Evolutionary conservation across 495 filamentous ascomycete species (phyloP), one percentile per base, ranked within the genome.

Genomic region (Penicillium antarcticum): DNA sequence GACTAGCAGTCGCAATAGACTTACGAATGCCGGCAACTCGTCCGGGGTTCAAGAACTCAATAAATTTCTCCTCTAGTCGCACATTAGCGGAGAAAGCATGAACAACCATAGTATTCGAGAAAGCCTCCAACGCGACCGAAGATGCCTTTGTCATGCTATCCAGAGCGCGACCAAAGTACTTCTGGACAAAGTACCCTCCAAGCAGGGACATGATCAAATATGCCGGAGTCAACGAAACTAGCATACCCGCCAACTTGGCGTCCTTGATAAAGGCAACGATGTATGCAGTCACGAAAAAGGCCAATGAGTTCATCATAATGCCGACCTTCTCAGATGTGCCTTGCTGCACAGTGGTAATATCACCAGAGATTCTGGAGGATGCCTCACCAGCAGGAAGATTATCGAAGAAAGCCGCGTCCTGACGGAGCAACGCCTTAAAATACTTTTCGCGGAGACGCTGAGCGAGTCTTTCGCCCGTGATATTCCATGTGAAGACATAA

Each of bases 241-340:
- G 50, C 41, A 68, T 68, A 10, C 57, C 67, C 11, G 69, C 68
- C 2, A 74, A 51, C 29, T 53, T 56, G 21, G 67, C 57, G 40
- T 82, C 67, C 58, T 80, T 83, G 53, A 81, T 74, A 53, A 86
- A 86, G 10, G 81, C 80, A 6, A 86, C 78, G 21, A 84, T 69
- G 49, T 84, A 86, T 0, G 81, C 76, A 7, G 76, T 76, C n/a
- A 85, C 55, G 57, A 87, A 85, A 56, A 81, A 84, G 13, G 79
- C 73, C 3, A 82, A 45, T 36, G 73, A 78, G 33, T 74, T 68
- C 42, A 86, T 64, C 40, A 72, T 75, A 0, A 85, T 72, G 23
- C 82, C 82, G 9, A 85, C 82, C 57, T 87, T 87, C 62, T 87
- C 82, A 0, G 79, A 79, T 5, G 82, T 85, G 33, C 84, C 84